These are phyloP conservation scores for Amphicarpaea edgeworthii DNA, from an alignment of 306 rosid genomes.

Conservation along the genomic window DNA sequence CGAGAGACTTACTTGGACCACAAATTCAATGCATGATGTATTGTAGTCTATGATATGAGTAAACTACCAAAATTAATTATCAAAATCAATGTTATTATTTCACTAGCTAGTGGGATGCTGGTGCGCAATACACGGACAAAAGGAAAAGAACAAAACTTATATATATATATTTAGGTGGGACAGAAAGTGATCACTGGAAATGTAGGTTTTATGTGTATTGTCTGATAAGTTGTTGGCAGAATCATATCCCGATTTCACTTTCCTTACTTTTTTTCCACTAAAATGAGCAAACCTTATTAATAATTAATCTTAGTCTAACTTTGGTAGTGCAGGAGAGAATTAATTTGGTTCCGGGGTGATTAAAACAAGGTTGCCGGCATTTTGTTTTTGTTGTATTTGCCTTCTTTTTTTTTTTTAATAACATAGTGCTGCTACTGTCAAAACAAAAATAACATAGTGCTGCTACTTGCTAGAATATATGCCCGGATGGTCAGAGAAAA, in stretches of 20 bases:
- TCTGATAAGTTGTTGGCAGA: conserved; percentile 52
- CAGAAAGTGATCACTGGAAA: conserved; percentile 55
- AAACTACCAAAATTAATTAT: conserved; percentile 15
- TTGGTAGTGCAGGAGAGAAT: conserved; percentile 21
- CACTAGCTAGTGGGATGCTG: conserved; percentile 60
- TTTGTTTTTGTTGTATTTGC: not conserved
- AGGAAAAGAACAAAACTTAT: conserved; percentile 32
- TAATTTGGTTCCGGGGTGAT: conserved; percentile 29
- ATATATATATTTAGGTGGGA: conserved; percentile 36
- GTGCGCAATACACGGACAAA: conserved; percentile 53
- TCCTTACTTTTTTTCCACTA: conserved; percentile 36
- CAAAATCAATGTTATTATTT: not conserved
- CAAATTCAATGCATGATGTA: not conserved
- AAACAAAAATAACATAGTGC: not conserved
- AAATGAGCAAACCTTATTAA: conserved; percentile 6
- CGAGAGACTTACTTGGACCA: conserved; percentile 24
- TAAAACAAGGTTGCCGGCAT: conserved; percentile 14
- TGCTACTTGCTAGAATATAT: not conserved
- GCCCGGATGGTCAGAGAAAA: not conserved
- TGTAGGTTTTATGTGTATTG: conserved; percentile 50
- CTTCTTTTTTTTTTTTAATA: not conserved
- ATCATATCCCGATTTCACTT: conserved; percentile 43
- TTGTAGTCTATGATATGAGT: not conserved
- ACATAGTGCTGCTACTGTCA: not conserved
- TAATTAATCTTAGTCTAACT: conserved; percentile 7